phyloP scores from a whole-genome alignment of 495 filamentous ascomycete genomes.

The Aspergillus ellipticus region DNA sequence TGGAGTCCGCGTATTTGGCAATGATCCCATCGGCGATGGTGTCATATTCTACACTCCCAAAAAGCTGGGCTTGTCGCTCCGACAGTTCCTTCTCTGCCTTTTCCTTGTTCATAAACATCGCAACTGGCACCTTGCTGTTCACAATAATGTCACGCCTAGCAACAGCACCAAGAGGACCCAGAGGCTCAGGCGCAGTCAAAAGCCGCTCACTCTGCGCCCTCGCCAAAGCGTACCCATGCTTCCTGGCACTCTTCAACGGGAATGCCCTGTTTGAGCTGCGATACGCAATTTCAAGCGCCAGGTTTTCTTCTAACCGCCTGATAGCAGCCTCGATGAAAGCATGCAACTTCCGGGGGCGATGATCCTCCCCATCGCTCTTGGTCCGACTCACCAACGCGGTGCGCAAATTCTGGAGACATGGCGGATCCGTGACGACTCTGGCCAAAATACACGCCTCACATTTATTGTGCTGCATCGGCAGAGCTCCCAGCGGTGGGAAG shows the following conservation, averaged over 20 bases:
- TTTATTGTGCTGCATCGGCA: conserved; percentile 26
- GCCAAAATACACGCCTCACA: conserved; percentile 43
- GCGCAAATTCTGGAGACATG: conserved; percentile 25
- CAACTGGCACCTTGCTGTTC: too few relatives aligned
- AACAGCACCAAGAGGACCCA: too few relatives aligned
- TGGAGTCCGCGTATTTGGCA: background rate
- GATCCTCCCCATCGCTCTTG: conserved; percentile 19
- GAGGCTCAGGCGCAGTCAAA: too few relatives aligned
- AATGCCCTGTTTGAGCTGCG: background rate
- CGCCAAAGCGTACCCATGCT: background rate
- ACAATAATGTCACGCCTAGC: too few relatives aligned
- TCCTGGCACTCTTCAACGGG: background rate
- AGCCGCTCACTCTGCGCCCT: background rate
- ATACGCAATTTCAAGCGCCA: conserved; percentile 19
- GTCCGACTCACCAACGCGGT: conserved; percentile 29
- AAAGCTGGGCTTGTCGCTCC: too few relatives aligned
- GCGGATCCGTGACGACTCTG: conserved; percentile 23
- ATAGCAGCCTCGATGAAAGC: conserved; percentile 24
- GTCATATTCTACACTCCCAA: too few relatives aligned
- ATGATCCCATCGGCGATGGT: background rate
- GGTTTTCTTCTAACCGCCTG: conserved; percentile 4
- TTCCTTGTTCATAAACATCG: too few relatives aligned
- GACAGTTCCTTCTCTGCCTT: too few relatives aligned
- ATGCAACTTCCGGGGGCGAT: conserved; percentile 22
- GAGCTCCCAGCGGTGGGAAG: background rate